These are phyloP conservation scores for Hypoxylon sp. DNA, from an alignment of 2,329 filamentous ascomycete species.

Conservation along the genomic window DNA sequence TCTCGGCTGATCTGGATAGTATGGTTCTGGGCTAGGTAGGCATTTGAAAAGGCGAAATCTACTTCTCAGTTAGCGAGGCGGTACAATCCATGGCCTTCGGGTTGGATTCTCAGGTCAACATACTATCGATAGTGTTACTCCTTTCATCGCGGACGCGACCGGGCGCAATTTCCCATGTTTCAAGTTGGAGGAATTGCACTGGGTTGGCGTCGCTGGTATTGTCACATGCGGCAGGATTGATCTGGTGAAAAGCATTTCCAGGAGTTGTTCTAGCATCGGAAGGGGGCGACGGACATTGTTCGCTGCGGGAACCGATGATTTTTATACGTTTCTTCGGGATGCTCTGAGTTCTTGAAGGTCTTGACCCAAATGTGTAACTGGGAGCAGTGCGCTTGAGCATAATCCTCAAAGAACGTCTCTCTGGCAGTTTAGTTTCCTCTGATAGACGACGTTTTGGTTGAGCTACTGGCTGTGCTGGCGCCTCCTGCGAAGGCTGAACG, in stretches of 20 bases:
- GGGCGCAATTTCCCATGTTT: constrained; percentile 63
- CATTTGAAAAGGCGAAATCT: constrained; percentile 63
- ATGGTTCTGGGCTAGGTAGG: constrained; percentile 58
- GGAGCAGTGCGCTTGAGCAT: constrained; percentile 8
- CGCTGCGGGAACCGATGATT: neutral
- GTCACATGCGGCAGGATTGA: neutral
- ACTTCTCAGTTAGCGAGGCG: constrained; percentile 7
- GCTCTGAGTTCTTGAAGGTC: neutral
- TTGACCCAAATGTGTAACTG: neutral
- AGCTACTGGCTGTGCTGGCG: neutral
- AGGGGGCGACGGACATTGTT: neutral
- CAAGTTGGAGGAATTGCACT: constrained; percentile 54
- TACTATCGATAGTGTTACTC: constrained; percentile 54
- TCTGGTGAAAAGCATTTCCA: constrained; percentile 46
- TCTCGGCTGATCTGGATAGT: constrained; percentile 58
- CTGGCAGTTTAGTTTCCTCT: constrained; percentile 12
- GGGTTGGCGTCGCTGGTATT: constrained; percentile 11
- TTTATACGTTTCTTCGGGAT: neutral
- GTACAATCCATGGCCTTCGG: constrained; percentile 39
- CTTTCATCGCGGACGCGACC: constrained; percentile 56
- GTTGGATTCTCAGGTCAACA: constrained; percentile 40
- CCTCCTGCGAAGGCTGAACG: neutral
- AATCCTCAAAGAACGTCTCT: constrained; percentile 26
- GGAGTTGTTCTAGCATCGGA: neutral
- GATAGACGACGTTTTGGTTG: neutral